Evolutionary conservation across 1,139 yeast species (phyloP).

Genomic region (Meyerozyma guilliermondii): DNA sequence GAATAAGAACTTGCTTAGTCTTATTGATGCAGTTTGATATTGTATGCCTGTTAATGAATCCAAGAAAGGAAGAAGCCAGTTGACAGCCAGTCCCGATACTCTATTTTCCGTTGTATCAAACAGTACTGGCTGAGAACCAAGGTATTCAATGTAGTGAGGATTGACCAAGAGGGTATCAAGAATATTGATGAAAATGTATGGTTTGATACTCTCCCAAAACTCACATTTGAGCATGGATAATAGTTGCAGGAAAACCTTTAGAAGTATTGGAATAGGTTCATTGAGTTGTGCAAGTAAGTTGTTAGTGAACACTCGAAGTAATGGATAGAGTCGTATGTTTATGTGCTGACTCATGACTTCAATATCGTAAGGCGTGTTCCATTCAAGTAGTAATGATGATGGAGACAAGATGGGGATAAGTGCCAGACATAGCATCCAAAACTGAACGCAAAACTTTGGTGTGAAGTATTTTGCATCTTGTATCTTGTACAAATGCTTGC

Average conservation of each 20-base stretch:
- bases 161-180: constrained; percentile 46
- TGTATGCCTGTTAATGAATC: constrained; percentile 34
- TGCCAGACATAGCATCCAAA: constrained; percentile 48
- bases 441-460: constrained; percentile 37
- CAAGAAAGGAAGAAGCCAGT: constrained; percentile 39
- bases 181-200: constrained; percentile 47
- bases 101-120: not conserved
- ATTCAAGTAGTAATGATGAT: constrained; percentile 30
- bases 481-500: constrained; percentile 43
- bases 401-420: constrained; percentile 37
- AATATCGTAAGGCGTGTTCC: constrained; percentile 43
- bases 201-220: constrained; percentile 51
- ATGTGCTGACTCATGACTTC: constrained; percentile 33
- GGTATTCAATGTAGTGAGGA: constrained; percentile 2
- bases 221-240: constrained; percentile 31
- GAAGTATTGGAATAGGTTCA: constrained; percentile 50
- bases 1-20: constrained; percentile 33
- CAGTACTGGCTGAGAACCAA: not conserved
- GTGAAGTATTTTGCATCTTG: constrained; percentile 48
- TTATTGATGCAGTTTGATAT: constrained; percentile 35
- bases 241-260: constrained; percentile 42
- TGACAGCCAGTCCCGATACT: constrained; percentile 1
- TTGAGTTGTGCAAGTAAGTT: constrained; percentile 46
- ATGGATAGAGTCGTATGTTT: constrained; percentile 38
- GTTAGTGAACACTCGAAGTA: constrained; percentile 43